phyloP scores from a whole-genome alignment of 768 basidiomycete genomes.

The Filobasidium wieringae region DNA sequence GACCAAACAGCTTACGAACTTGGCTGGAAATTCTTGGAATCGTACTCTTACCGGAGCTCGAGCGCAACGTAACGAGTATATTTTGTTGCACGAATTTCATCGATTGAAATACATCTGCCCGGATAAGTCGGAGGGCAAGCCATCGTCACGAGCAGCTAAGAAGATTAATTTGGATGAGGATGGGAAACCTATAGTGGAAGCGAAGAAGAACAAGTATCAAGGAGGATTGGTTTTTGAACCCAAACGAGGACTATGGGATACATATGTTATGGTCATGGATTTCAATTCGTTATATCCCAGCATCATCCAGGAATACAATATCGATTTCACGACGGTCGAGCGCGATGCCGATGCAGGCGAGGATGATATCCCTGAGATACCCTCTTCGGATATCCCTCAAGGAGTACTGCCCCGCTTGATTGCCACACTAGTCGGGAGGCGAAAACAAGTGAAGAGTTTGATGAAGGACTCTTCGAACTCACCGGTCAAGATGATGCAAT shows the following conservation, averaged over 20 bases:
- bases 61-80: constrained; percentile 97
- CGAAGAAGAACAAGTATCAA: constrained; percentile 83
- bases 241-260: constrained; percentile 91
- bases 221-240: constrained; percentile 97
- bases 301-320: constrained; percentile 99
- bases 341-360: constrained; percentile 54
- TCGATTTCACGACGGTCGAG: constrained; percentile 94
- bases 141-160: constrained; percentile 42
- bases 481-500: constrained; percentile 73
- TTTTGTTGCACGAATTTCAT: constrained; percentile 95
- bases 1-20: constrained; percentile 83
- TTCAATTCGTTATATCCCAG: constrained; percentile 98
- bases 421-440: constrained; percentile 83
- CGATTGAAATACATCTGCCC: constrained; percentile 90
- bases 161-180: constrained; percentile 43
- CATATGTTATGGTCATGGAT: constrained; percentile 96
- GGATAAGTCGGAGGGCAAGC: constrained; percentile 61
- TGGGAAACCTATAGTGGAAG: constrained; percentile 49
- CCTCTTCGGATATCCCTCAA: constrained; percentile 54
- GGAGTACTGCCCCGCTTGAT: constrained; percentile 96
- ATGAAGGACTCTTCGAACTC: constrained; percentile 74
- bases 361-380: constrained; percentile 83
- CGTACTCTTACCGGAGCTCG: constrained; percentile 94
- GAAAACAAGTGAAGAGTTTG: constrained; percentile 76
- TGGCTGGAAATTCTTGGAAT: constrained; percentile 98